A percentile compares a stretch with the other conserved stretches of the same genome.
Evolutionary conservation across 2,329 filamentous ascomycete species (phyloP).

Genomic region (Colletotrichum karsti): DNA sequence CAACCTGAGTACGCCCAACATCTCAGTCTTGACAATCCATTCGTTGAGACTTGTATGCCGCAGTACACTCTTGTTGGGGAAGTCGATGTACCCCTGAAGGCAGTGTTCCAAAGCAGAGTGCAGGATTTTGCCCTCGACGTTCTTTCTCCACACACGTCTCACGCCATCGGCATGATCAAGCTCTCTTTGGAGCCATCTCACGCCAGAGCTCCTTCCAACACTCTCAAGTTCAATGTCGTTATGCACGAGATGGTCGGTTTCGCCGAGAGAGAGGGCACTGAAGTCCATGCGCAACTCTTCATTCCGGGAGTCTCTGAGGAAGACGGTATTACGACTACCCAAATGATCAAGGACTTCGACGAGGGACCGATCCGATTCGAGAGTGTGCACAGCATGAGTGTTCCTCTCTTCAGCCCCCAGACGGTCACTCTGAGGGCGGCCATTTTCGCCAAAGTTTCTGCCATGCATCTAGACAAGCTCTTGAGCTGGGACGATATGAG

Average conservation of each 20-base stretch:
- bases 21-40: slow-evolving; percentile 91
- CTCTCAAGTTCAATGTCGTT: slow-evolving; percentile 96
- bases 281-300: slow-evolving; percentile 97
- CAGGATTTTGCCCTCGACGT: slow-evolving; percentile 95
- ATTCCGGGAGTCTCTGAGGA: slow-evolving; percentile 90
- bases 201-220: slow-evolving; percentile 89
- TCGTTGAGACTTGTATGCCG: slow-evolving; percentile 89
- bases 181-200: slow-evolving; percentile 93
- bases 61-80: slow-evolving; percentile 94
- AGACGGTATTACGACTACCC: slow-evolving; percentile 91
- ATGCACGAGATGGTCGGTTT: slow-evolving; percentile 98
- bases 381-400: slow-evolving; percentile 97
- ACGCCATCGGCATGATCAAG: slow-evolving; percentile 89
- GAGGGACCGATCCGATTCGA: slow-evolving; percentile 93
- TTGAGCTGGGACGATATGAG: slow-evolving; percentile 99
- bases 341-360: slow-evolving; percentile 93
- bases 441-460: slow-evolving; percentile 89
- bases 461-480: slow-evolving; percentile 96
- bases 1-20: slow-evolving; percentile 95
- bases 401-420: slow-evolving; percentile 80
- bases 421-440: slow-evolving; percentile 84
- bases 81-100: slow-evolving; percentile 88
- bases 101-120: slow-evolving; percentile 93
- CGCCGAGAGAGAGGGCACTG: slow-evolving; percentile 91
- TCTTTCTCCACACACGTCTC: slow-evolving; percentile 89